Percentiles rank a stretch among this genome's conserved stretches.
Evolutionary conservation across 139 green algal species (phyloP).

Genomic region (Coelastrella sp.): DNA sequence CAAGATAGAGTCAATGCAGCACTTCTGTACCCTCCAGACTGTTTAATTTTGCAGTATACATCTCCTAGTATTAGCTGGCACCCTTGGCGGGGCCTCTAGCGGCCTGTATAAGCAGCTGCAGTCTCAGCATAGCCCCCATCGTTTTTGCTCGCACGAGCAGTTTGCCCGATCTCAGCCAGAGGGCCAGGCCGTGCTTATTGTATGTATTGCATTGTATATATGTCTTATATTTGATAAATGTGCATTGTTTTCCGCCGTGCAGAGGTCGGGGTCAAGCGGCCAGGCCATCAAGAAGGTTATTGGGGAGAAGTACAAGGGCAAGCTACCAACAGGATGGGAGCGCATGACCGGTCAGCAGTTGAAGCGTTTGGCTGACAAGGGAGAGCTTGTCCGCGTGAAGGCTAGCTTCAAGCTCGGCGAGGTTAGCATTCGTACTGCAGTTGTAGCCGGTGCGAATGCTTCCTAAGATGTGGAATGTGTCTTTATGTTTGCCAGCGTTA

Average conservation of each 20-base stretch:
- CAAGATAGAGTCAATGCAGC: neutral
- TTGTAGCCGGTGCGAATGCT: neutral
- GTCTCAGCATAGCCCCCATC: slow-evolving; percentile 4
- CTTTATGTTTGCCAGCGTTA: no score
- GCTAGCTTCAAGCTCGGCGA: slow-evolving; percentile 47
- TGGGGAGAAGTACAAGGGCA: slow-evolving; percentile 71
- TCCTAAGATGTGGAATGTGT: neutral
- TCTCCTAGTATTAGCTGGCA: neutral
- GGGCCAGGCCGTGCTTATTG: neutral
- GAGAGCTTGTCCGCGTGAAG: slow-evolving; percentile 33
- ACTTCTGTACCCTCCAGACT: neutral
- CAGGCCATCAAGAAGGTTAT: slow-evolving; percentile 88
- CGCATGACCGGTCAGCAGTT: neutral
- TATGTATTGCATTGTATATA: neutral
- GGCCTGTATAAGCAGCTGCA: neutral
- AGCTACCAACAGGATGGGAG: slow-evolving; percentile 50
- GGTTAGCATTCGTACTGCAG: slow-evolving; percentile 1
- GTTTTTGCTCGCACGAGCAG: neutral
- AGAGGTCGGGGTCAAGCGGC: slow-evolving; percentile 77
- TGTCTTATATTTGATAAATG: neutral
- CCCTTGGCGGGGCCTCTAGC: neutral
- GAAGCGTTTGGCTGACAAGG: slow-evolving; percentile 43
- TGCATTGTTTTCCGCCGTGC: neutral
- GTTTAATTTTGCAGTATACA: neutral
- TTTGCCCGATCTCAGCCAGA: neutral